Evolutionary conservation across 345 rosid species (phyloP).

Genomic region (Capsella bursapastoris): DNA sequence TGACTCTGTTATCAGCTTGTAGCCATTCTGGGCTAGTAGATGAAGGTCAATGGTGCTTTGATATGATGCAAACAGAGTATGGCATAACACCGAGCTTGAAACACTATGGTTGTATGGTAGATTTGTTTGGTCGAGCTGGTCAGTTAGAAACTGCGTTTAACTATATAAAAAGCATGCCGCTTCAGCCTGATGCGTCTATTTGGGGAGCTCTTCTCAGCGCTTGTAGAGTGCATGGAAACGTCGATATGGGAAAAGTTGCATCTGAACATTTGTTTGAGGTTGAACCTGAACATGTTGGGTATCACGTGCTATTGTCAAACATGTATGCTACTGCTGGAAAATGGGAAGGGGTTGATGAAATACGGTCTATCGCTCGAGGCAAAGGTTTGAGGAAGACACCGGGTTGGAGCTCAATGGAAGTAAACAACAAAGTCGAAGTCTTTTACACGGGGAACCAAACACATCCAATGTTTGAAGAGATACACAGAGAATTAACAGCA

Average conservation of each 20-base stretch:
- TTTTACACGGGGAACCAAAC: constrained; percentile 61
- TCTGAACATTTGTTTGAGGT: constrained; percentile 57
- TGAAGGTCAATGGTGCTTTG: constrained; percentile 59
- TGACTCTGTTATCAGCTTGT: constrained; percentile 63
- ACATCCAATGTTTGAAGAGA: constrained; percentile 50
- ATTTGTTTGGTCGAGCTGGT: constrained; percentile 65
- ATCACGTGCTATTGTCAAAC: constrained; percentile 61
- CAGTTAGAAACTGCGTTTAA: constrained; percentile 52
- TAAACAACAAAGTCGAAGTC: constrained; percentile 56
- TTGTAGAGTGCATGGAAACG: constrained; percentile 60
- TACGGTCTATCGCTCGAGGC: constrained; percentile 53
- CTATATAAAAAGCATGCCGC: constrained; percentile 53
- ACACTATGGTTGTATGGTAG: constrained; percentile 73
- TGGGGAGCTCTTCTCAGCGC: constrained; percentile 73
- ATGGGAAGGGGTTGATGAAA: constrained; percentile 58
- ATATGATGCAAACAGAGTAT: constrained; percentile 51
- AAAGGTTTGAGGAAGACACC: constrained; percentile 65
- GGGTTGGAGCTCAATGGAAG: constrained; percentile 66
- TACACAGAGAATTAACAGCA: constrained; percentile 48
- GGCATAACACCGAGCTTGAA: constrained; percentile 57
- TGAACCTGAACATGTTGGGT: constrained; percentile 63
- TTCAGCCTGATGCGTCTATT: constrained; percentile 58
- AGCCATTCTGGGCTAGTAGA: constrained; percentile 66
- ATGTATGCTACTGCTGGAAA: constrained; percentile 62
- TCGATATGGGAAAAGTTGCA: constrained; percentile 50